These are phyloP conservation scores for Extremus antarcticus DNA, from an alignment of 495 filamentous ascomycete species.

Conservation along the genomic window DNA sequence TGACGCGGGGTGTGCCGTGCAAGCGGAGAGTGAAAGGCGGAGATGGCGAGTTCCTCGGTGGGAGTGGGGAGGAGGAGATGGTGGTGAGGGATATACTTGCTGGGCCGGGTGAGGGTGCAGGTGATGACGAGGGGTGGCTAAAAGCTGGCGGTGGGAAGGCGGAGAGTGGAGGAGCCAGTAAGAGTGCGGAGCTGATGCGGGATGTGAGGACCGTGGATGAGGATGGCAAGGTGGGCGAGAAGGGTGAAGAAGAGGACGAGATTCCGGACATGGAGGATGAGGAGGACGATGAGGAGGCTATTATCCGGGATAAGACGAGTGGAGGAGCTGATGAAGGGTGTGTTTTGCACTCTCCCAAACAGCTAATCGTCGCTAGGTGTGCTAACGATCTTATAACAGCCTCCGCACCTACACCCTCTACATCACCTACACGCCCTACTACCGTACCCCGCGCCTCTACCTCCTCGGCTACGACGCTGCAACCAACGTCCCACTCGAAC, in stretches of 20 bases:
- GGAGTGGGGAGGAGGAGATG: slow-evolving; percentile 75
- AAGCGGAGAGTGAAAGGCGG: slow-evolving; percentile 54
- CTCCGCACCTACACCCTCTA: slow-evolving; percentile 92
- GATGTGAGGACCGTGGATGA: slow-evolving; percentile 85
- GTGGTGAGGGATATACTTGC: slow-evolving; percentile 68
- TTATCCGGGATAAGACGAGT: slow-evolving; percentile 66
- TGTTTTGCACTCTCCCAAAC: no score
- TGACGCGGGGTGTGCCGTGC: slow-evolving; percentile 89
- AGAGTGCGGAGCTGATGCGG: slow-evolving; percentile 57
- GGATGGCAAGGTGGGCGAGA: slow-evolving; percentile 61
- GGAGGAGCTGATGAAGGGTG: slow-evolving; percentile 54
- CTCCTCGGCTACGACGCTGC: slow-evolving; percentile 70
- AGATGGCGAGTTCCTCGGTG: slow-evolving; percentile 84
- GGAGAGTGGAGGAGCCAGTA: slow-evolving; percentile 49
- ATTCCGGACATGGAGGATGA: slow-evolving; percentile 98
- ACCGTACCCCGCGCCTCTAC: slow-evolving; percentile 91
- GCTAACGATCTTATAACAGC: slow-evolving; percentile 25
- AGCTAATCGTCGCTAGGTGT: background rate
- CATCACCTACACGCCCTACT: slow-evolving; percentile 94
- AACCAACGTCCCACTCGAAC: slow-evolving; percentile 57
- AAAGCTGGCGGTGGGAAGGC: slow-evolving; percentile 39
- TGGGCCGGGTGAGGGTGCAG: slow-evolving; percentile 39
- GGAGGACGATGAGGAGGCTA: slow-evolving; percentile 92
- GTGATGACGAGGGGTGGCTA: slow-evolving; percentile 79
- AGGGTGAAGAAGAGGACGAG: slow-evolving; percentile 65